phyloP scores from a whole-genome alignment of 23 red algal species.

The Gracilaria gracilis region DNA sequence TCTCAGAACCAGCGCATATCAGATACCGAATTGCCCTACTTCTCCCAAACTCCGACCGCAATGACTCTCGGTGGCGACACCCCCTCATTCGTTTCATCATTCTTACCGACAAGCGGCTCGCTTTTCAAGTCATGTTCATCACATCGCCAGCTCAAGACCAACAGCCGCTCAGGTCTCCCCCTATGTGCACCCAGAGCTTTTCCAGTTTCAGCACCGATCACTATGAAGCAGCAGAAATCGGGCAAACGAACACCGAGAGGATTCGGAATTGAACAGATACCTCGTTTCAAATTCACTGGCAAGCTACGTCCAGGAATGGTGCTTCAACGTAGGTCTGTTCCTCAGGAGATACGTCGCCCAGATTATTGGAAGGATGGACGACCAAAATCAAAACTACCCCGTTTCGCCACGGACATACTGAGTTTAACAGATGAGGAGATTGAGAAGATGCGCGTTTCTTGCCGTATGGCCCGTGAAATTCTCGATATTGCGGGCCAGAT shows the following conservation, averaged over 20 bases:
- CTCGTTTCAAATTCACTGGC: constrained; percentile 15
- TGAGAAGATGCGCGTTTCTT: constrained; percentile 82
- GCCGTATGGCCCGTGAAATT: constrained; percentile 87
- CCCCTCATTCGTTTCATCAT: constrained; percentile 13
- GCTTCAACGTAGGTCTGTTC: constrained; percentile 16
- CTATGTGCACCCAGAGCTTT: background rate
- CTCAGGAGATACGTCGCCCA: constrained; percentile 74
- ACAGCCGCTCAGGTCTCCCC: background rate
- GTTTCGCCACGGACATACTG: constrained; percentile 86
- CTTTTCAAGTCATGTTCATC: background rate
- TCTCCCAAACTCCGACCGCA: background rate
- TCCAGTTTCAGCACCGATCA: background rate
- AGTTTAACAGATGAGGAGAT: constrained; percentile 84
- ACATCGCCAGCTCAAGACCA: background rate
- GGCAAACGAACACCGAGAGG: background rate
- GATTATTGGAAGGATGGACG: constrained; percentile 76
- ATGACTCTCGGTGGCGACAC: background rate
- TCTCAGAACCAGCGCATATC: no score
- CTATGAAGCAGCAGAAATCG: background rate
- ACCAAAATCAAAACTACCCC: constrained; percentile 41
- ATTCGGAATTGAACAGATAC: background rate
- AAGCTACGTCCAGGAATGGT: constrained; percentile 23
- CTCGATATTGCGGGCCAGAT: constrained; percentile 85
- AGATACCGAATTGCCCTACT: background rate
- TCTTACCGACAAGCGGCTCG: background rate